Conservation (phyloP, 169 alveolate genomes). For the Plasmodium gonderi region DNA sequence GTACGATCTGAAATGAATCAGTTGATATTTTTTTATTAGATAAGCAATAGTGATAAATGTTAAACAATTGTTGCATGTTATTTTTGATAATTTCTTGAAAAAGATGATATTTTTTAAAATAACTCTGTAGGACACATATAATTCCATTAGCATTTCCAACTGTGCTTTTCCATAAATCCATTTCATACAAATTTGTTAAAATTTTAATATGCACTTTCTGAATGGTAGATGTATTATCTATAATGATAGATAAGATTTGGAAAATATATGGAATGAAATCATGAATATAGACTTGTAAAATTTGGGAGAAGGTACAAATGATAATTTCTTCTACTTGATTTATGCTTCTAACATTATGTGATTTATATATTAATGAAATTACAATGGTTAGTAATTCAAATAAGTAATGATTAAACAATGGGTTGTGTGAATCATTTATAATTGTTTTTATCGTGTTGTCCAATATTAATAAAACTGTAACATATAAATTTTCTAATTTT, state of each 20-base stretch:
- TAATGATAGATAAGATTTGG: conserved; percentile 74
- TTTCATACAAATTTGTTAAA: conserved; percentile 70
- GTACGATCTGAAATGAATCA: conserved; percentile 84
- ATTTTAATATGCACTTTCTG: conserved; percentile 78
- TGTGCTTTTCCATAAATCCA: conserved; percentile 80
- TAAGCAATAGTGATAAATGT: conserved; percentile 87
- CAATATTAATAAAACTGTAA: neutral
- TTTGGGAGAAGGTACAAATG: conserved; percentile 81
- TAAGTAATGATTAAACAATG: conserved; percentile 86
- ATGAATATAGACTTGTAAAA: conserved; percentile 83
- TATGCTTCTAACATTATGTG: conserved; percentile 17
- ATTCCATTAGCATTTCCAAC: conserved; percentile 86
- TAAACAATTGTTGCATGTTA: conserved; percentile 84
- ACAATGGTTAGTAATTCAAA: conserved; percentile 83
- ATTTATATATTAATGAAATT: conserved; percentile 76
- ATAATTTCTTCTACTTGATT: conserved; percentile 76
- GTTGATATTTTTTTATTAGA: conserved; percentile 84
- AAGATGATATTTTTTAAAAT: conserved; percentile 79
- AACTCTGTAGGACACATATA: conserved; percentile 84
- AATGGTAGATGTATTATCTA: conserved; percentile 70
- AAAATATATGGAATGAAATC: conserved; percentile 87
- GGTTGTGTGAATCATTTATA: conserved; percentile 87
- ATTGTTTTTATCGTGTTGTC: conserved; percentile 76
- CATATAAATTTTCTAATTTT: conserved; percentile 5
- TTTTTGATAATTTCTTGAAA: conserved; percentile 81